phyloP scores from a whole-genome alignment of 148 eudicot species.

The Camellia lanceoleosa region DNA sequence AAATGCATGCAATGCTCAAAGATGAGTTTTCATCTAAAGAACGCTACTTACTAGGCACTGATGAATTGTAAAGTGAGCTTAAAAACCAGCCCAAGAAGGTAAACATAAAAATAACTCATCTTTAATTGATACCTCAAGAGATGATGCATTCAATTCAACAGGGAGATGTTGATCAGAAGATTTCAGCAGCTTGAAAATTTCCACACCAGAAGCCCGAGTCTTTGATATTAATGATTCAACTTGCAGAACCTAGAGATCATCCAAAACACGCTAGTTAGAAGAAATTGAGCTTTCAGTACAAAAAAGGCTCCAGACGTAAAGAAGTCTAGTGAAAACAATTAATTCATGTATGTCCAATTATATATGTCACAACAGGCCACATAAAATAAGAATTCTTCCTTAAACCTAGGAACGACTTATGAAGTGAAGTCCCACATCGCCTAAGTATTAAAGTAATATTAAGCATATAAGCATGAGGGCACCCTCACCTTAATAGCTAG shows the following conservation, averaged over 20 bases:
- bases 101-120: not conserved
- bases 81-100: not conserved
- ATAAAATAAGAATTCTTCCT: not conserved
- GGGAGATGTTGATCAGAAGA: slow-evolving; percentile 51
- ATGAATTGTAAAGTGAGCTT: not conserved
- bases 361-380: not conserved
- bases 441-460: too few relatives aligned
- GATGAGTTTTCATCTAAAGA: slow-evolving; percentile 5
- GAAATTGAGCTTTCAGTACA: not conserved
- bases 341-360: not conserved
- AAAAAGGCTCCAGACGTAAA: not conserved
- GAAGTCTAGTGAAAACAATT: not conserved
- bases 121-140: slow-evolving; percentile 62
- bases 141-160: slow-evolving; percentile 48
- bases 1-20: not conserved
- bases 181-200: slow-evolving; percentile 58
- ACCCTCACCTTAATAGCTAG: too few relatives aligned
- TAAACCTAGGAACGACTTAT: not conserved
- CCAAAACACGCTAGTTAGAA: slow-evolving; percentile 17
- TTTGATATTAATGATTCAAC: slow-evolving; percentile 57
- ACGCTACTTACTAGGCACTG: not conserved
- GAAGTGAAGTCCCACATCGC: too few relatives aligned
- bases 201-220: slow-evolving; percentile 45
- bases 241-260: slow-evolving; percentile 65
- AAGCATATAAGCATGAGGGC: too few relatives aligned